Evolutionary conservation across 257 asterid genomes (phyloP).

Genomic region (Petunia secreta): DNA sequence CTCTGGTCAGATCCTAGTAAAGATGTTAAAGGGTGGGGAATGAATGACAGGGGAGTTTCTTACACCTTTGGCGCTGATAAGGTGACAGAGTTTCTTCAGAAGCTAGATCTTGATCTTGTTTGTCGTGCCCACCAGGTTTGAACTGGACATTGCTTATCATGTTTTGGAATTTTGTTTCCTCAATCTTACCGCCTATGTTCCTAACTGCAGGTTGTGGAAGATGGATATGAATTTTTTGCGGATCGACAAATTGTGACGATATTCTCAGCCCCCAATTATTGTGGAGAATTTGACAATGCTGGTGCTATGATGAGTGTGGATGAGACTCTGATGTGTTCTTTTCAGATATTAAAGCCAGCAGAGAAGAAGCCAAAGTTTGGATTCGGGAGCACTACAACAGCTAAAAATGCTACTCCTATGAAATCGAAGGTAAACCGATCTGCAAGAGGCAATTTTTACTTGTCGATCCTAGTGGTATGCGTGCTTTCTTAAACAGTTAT

Average conservation of each 20-base stretch:
- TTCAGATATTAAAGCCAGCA: constrained; percentile 38
- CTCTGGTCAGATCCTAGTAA: constrained; percentile 41
- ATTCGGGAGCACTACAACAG: constrained; percentile 34
- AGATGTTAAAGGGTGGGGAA: constrained; percentile 42
- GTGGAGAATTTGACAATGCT: constrained; percentile 24
- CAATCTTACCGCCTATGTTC: neutral
- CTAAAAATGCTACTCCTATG: constrained; percentile 29
- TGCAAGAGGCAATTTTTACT: constrained; percentile 18
- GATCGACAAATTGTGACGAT: constrained; percentile 34
- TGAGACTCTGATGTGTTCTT: constrained; percentile 40
- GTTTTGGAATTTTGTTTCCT: neutral
- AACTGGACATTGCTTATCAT: neutral
- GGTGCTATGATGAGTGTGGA: constrained; percentile 33
- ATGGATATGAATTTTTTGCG: constrained; percentile 37
- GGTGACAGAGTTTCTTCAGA: constrained; percentile 38
- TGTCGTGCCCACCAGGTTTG: constrained; percentile 44
- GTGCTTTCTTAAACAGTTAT: neutral
- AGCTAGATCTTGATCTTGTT: constrained; percentile 39
- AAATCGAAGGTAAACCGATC: constrained; percentile 31
- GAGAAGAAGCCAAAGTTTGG: constrained; percentile 40
- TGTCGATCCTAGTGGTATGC: neutral
- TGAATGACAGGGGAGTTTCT: constrained; percentile 43
- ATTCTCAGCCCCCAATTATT: constrained; percentile 22
- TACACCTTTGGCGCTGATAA: constrained; percentile 38
- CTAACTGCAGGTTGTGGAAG: constrained; percentile 40